A percentile compares a stretch with the other conserved stretches of the same genome.
Conservation (phyloP, 225 moss, liverwort and hornwort species). For the Straminergon stramineum region DNA sequence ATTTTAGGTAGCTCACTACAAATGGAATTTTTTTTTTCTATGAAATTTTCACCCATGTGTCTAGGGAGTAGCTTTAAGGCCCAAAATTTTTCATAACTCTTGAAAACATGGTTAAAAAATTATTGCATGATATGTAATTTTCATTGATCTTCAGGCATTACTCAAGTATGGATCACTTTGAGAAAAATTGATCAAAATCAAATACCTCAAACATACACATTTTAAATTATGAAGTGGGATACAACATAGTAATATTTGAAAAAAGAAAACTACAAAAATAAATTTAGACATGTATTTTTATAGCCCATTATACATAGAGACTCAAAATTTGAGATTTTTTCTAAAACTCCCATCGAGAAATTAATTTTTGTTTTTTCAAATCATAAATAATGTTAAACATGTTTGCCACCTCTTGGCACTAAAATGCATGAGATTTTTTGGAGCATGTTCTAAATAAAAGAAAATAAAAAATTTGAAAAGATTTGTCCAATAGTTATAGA, state of each 20-base stretch:
- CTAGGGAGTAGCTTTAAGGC: too few relatives aligned
- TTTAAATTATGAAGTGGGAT: neutral
- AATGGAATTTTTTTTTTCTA: too few relatives aligned
- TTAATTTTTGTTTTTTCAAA: neutral
- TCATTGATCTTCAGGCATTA: too few relatives aligned
- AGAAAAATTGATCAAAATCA: neutral
- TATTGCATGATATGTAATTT: too few relatives aligned
- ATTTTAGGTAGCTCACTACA: too few relatives aligned
- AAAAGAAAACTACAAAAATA: neutral
- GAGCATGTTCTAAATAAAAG: neutral
- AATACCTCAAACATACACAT: neutral
- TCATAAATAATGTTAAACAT: too few relatives aligned
- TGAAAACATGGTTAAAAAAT: too few relatives aligned
- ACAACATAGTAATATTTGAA: neutral
- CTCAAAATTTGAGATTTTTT: neutral
- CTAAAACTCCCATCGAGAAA: rapidly evolving
- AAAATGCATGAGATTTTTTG: neutral
- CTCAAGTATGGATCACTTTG: neutral
- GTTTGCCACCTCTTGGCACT: neutral
- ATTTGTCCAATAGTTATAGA: neutral
- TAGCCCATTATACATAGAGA: neutral
- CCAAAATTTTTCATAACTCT: too few relatives aligned
- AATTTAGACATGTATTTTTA: neutral
- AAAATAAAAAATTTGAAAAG: neutral
- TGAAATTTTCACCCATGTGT: too few relatives aligned